Conservation (phyloP, 2,329 filamentous ascomycete species). For the Dryadomyces quercus-mongolicae region DNA sequence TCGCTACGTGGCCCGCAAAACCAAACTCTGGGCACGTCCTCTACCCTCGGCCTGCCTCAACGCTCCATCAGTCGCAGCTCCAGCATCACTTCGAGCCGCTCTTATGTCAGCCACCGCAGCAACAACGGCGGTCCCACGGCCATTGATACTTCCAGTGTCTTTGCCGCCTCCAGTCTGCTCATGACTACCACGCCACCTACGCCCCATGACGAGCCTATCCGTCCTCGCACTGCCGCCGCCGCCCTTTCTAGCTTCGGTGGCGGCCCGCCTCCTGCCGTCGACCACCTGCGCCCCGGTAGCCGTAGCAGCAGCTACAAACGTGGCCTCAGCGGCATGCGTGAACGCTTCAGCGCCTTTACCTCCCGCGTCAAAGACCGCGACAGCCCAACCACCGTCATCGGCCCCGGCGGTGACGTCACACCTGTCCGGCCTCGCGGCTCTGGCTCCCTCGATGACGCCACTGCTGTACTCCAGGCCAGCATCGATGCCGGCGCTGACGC, state of each 20-base stretch:
- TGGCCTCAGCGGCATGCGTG: constrained; percentile 11
- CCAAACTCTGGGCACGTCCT: neutral
- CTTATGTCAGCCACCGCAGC: constrained; percentile 16
- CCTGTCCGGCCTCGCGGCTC: neutral
- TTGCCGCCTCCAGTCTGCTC: neutral
- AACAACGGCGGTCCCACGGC: neutral
- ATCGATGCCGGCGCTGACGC: neutral
- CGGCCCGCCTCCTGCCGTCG: neutral
- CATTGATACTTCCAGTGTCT: neutral
- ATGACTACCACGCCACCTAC: neutral
- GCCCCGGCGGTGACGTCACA: neutral
- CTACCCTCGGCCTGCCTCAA: constrained; percentile 24
- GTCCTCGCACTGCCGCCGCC: neutral
- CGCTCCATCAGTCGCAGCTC: constrained; percentile 39
- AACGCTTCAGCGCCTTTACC: constrained; percentile 15
- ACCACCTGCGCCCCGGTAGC: constrained; percentile 1
- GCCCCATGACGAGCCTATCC: neutral
- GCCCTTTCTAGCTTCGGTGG: neutral
- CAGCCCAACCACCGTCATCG: neutral
- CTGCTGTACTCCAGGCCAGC: neutral
- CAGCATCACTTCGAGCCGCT: constrained; percentile 36
- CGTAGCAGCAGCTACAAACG: constrained; percentile 1
- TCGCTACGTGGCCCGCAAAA: constrained; percentile 38
- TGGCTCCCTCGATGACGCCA: neutral
- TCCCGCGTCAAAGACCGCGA: constrained; percentile 15